Percentiles rank a stretch among this genome's conserved stretches.
Evolutionary conservation across 2,329 filamentous ascomycete genomes (phyloP).

Genomic region (Diaporthe sp.): DNA sequence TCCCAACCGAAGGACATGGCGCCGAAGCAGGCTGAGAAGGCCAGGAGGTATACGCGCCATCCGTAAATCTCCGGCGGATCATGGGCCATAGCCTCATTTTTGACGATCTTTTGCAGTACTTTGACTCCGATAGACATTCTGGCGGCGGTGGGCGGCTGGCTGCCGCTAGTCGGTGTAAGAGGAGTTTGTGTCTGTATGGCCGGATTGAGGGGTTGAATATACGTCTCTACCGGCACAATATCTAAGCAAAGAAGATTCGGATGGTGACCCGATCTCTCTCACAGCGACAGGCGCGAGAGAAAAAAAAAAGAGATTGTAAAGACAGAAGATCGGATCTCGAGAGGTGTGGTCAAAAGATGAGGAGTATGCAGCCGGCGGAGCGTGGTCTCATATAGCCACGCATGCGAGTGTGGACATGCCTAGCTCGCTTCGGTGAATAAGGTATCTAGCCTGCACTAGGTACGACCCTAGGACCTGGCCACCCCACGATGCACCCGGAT

Average conservation of each 20-base stretch:
- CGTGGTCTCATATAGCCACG: slow-evolving; percentile 20
- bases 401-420: slow-evolving; percentile 2
- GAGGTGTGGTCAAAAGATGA: not conserved
- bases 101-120: slow-evolving; percentile 58
- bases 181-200: slow-evolving; percentile 14
- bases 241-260: not conserved
- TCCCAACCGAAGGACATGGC: slow-evolving; percentile 44
- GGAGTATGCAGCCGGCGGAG: not conserved
- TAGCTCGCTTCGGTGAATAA: slow-evolving; percentile 25
- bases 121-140: slow-evolving; percentile 29
- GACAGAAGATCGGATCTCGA: not conserved
- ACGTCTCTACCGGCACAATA: slow-evolving; percentile 3
- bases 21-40: slow-evolving; percentile 63
- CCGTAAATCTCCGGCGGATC: slow-evolving; percentile 79
- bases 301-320: not conserved
- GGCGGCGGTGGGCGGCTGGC: slow-evolving; percentile 1
- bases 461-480: slow-evolving; percentile 13
- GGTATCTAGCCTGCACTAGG: slow-evolving; percentile 1
- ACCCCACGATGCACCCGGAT: slow-evolving; percentile 23
- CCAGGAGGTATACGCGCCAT: slow-evolving; percentile 76
- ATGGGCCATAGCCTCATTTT: slow-evolving; percentile 73
- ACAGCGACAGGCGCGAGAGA: not conserved
- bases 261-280: slow-evolving; percentile 5
- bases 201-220: not conserved
- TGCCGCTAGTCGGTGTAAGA: slow-evolving; percentile 13